Evolutionary conservation across 768 basidiomycete species (phyloP).

Genomic region (Boletus fagicola): DNA sequence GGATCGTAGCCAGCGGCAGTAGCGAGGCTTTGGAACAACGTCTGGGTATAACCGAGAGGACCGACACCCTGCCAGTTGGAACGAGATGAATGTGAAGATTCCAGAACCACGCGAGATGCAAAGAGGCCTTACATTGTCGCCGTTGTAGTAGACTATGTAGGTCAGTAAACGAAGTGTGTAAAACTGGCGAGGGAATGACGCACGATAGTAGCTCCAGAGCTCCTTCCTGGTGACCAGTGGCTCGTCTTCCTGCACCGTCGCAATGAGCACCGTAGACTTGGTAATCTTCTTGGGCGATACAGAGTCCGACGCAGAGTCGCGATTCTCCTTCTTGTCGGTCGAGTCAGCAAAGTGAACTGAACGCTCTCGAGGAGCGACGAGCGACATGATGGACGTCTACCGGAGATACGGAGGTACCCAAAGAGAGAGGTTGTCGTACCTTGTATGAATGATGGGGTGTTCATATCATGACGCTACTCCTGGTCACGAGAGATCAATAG

Average conservation of each 20-base stretch:
- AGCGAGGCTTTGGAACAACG: slow-evolving; percentile 70
- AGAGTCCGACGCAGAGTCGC: slow-evolving; percentile 6
- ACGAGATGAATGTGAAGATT: background rate
- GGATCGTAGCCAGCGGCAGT: slow-evolving; percentile 76
- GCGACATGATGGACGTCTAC: slow-evolving; percentile 12
- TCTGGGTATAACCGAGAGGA: slow-evolving; percentile 66
- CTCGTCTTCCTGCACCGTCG: slow-evolving; percentile 47
- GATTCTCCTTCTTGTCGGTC: slow-evolving; percentile 10
- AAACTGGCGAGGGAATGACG: background rate
- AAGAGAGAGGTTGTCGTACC: background rate
- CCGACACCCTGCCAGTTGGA: slow-evolving; percentile 65
- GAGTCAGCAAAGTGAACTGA: background rate
- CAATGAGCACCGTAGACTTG: slow-evolving; percentile 35
- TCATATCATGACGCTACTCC: slow-evolving; percentile 1
- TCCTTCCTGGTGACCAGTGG: slow-evolving; percentile 71
- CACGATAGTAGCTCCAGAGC: slow-evolving; percentile 79
- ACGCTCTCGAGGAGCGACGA: slow-evolving; percentile 4
- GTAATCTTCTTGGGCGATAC: slow-evolving; percentile 1
- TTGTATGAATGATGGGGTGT: background rate
- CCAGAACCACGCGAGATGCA: background rate
- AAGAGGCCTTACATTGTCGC: slow-evolving; percentile 58
- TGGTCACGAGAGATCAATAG: slow-evolving; percentile 1
- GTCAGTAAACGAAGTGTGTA: background rate
- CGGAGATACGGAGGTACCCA: background rate
- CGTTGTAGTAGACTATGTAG: slow-evolving; percentile 71